Conservation (phyloP, 306 rosid species). For the Corylus americana region DNA sequence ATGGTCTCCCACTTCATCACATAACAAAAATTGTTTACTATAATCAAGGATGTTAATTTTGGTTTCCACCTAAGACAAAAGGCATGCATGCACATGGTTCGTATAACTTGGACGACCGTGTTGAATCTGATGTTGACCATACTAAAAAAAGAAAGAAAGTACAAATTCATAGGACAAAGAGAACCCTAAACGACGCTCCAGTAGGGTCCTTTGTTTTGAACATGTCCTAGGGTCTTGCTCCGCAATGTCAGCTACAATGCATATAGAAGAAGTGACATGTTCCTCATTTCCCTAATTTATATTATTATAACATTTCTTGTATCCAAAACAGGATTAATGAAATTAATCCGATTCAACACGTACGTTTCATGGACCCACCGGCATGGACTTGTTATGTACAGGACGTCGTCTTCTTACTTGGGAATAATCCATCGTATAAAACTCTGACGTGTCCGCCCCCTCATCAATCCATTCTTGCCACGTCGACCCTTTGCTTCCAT, state of each 20-base stretch:
- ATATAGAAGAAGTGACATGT: conserved; percentile 23
- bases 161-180: conserved; percentile 2
- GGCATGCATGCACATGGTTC: not conserved
- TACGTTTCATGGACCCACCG: conserved; percentile 58
- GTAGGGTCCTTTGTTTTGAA: conserved; percentile 19
- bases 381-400: conserved; percentile 66
- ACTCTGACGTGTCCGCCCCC: conserved; percentile 38
- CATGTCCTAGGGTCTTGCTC: conserved; percentile 42
- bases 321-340: conserved; percentile 23
- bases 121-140: conserved; percentile 24
- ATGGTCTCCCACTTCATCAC: conserved; percentile 6
- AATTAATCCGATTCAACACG: not conserved
- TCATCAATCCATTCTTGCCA: conserved; percentile 55
- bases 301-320: conserved; percentile 24
- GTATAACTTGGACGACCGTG: conserved; percentile 15
- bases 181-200: conserved; percentile 2
- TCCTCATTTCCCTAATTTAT: conserved; percentile 35
- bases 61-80: conserved; percentile 23
- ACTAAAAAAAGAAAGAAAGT: conserved; percentile 14
- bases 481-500: conserved; percentile 43
- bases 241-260: conserved; percentile 41
- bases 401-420: conserved; percentile 62
- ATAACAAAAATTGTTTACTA: conserved; percentile 22
- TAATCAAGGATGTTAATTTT: conserved; percentile 21
- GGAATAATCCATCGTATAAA: conserved; percentile 70